Evolutionary conservation across 306 rosid species (phyloP), one percentile per base, ranked within the genome.

Genomic region (Cucumis cinereus): DNA sequence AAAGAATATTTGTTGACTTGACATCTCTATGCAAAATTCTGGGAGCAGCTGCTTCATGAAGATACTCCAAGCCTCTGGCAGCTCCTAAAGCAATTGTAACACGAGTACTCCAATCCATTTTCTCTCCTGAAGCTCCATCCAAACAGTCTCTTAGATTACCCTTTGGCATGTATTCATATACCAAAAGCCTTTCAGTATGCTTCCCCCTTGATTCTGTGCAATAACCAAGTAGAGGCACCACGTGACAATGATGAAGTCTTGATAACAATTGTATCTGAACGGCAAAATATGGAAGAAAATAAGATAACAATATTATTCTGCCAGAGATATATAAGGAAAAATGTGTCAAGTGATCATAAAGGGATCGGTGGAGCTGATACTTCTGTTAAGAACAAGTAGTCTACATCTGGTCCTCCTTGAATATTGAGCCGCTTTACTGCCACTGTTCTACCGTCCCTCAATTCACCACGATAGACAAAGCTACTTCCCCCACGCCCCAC

Each of bases 11-110:
- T 50, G 97, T 89, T 52, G 99, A 94, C 84, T 92, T 94, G 77
- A 94, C 95, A 85, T 94, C 97, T 79, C 97, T 85, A 80, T 94
- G 99, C 68, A 94, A 89, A 82, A 94, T 88, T 86, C 88, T 90
- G 62, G 99, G 99, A 82, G 96, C 99, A 79, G 97, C 99, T 61
- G 99, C 97, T 62, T 91, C 99, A 80, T 94, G 99, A 74, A 94
- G 97, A 90, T 94, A 94, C 78, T 94, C 99, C 84, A 94, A 82
- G 47, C 96, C 99, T 75, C 93, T 90, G 54, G 99, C 99, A 80
- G 99, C 95, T 85, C 99, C 99, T 66, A 92, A 84, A 70, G 99
- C 99, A 81, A 90, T 88, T 10, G 83, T 73, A 81, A 94, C 96
- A n/a, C 99, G 93, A 69, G 92, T 82, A 53, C 79, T 56, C 97